Conservation (phyloP, 495 filamentous ascomycete species). For the Copromyces sp. region DNA sequence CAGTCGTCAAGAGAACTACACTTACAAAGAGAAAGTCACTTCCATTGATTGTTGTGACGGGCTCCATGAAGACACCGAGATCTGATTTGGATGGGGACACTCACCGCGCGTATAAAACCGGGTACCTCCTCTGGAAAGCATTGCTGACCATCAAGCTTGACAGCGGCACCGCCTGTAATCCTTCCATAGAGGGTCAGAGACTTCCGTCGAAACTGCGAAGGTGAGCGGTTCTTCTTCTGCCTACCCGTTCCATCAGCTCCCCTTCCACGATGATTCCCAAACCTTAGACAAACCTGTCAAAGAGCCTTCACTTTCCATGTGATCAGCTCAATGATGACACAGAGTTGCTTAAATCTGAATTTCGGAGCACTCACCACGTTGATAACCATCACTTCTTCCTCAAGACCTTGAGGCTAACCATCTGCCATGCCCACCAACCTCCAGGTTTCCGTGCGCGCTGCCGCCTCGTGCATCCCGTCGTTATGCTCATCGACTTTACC, state of each 20-base stretch:
- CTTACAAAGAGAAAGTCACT: not conserved
- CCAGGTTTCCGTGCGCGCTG: not conserved
- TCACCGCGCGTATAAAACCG: not conserved
- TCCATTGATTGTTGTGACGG: not conserved
- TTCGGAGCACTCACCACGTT: not conserved
- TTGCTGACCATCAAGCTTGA: not conserved
- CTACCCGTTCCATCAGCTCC: not conserved
- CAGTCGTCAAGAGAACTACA: not conserved
- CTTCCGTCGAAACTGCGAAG: not conserved
- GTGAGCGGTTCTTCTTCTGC: not conserved
- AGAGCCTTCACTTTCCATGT: not conserved
- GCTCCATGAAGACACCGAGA: not conserved
- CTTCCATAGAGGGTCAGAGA: not conserved
- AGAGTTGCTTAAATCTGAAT: not conserved
- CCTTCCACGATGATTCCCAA: not conserved
- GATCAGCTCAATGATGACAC: not conserved
- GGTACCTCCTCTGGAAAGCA: not conserved
- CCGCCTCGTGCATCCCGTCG: not conserved
- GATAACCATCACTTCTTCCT: not conserved
- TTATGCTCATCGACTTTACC: not conserved
- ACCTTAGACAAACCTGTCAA: not conserved
- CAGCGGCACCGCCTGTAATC: not conserved
- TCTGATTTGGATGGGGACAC: not conserved
- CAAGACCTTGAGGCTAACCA: not conserved
- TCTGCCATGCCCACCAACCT: not conserved